Evolutionary conservation across 169 alveolate genomes (phyloP), one percentile per base, ranked within the genome.

Genomic region (Theileria luwenshuni): DNA sequence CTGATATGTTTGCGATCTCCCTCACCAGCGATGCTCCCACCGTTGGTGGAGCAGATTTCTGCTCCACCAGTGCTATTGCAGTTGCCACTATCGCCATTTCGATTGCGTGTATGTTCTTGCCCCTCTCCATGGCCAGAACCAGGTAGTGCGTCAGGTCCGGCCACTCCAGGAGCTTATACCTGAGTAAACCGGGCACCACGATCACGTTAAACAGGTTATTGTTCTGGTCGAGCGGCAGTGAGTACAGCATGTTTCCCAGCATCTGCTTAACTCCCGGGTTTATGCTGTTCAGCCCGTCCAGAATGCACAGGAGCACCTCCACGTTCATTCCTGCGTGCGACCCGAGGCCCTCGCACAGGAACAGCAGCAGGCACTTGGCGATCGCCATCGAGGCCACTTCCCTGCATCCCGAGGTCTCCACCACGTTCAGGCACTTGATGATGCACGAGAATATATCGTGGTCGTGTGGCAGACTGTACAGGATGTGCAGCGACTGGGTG

Each of bases 41-140:
- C 17, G 59, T 77, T 1, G 84, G 87, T 7, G 77, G 43, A 10
- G 76, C 60, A n/a, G 83, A 48, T 27, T 77, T 74, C 68, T 79
- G 87, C 61, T 79, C 87, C 0, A 79, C 30, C 25, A 79, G 76
- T 33, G 87, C 69, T 19, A 79, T 79, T 6, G 87, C 87, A 6
- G 87, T 79, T 0, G 65, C 62, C 38, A 79, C 87, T 5, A 79
- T 79, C 1, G 87, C 52, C 87, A 79, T 71, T 65, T 79, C 87
- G 8, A 79, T 61, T 6, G 87, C 87, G 68, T 79, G 71, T 25
- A 32, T 45, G 72, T 79, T 79, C 30, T 68, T 65, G 3, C 87
- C 87, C 75, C 70, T 79, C 64, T 79, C 87, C 87, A 79, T 79
- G 3, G 87, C 69, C 17, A 79, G 67, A 5, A 68, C 51, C 19